Percentiles rank a stretch among this genome's conserved stretches.
Evolutionary conservation across 73 alveolate species (phyloP).

Genomic region (Stentor coeruleus): DNA sequence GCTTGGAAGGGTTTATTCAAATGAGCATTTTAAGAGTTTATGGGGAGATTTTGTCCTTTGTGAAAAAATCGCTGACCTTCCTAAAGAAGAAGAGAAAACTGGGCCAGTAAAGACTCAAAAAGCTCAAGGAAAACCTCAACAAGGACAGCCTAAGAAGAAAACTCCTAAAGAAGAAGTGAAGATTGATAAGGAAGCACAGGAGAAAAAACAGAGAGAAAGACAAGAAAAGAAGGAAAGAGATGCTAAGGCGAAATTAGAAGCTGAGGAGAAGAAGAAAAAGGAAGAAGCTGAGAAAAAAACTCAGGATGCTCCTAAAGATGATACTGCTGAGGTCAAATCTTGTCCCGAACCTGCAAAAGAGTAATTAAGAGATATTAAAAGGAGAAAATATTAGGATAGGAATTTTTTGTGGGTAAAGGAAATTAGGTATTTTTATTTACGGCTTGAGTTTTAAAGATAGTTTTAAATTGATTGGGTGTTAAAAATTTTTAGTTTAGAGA

Average conservation of each 20-base stretch:
- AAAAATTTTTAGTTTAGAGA: no score
- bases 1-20: slow-evolving; percentile 44
- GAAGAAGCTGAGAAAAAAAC: slow-evolving; percentile 6
- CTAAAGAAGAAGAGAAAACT: no score
- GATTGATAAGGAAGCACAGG: not conserved
- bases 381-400: no score
- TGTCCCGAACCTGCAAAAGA: no score
- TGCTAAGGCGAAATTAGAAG: not conserved
- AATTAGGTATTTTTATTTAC: no score
- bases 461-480: no score
- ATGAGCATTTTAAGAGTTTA: slow-evolving; percentile 26
- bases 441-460: no score
- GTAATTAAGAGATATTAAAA: no score
- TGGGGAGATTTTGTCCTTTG: slow-evolving; percentile 28
- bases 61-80: not conserved
- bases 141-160: not conserved
- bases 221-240: not conserved
- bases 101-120: no score
- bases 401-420: no score
- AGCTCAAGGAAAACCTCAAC: not conserved
- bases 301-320: no score
- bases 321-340: no score
- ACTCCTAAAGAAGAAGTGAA: not conserved
- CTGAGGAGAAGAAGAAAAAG: not conserved
- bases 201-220: not conserved